Conservation (phyloP, 257 asterid species). For the Solanum neorickii region DNA sequence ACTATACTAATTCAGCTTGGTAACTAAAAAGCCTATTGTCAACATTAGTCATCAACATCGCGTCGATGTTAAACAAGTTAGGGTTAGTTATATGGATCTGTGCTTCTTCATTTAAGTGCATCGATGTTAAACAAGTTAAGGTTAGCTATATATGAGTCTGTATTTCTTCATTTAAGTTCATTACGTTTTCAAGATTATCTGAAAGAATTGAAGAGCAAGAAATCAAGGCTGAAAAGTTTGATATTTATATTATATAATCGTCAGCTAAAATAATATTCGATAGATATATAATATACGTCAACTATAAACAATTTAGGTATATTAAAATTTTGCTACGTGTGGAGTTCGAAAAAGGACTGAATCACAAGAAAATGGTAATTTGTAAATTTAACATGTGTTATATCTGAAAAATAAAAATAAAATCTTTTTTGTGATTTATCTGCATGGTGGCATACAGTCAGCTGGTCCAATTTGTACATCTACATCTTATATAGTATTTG, state of each 20-base stretch:
- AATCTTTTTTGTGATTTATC: background rate
- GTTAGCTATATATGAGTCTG: no score
- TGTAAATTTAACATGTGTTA: background rate
- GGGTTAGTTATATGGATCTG: background rate
- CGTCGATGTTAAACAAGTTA: background rate
- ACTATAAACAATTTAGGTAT: background rate
- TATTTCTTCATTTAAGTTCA: no score
- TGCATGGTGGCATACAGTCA: background rate
- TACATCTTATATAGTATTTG: background rate
- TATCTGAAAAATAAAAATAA: background rate
- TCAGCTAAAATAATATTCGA: no score
- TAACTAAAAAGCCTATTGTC: background rate
- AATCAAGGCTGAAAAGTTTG: no score
- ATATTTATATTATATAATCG: no score
- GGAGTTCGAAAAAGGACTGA: no score
- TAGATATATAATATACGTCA: no score
- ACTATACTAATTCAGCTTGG: conserved; percentile 29
- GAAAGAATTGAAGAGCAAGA: no score
- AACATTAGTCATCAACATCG: background rate
- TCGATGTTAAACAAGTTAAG: background rate
- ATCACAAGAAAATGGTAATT: background rate
- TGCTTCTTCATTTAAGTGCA: background rate
- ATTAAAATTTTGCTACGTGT: no score
- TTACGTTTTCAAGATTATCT: no score
- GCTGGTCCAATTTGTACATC: background rate